Conservation (phyloP, 805 yeast genomes). For the Candida bentonensis region DNA sequence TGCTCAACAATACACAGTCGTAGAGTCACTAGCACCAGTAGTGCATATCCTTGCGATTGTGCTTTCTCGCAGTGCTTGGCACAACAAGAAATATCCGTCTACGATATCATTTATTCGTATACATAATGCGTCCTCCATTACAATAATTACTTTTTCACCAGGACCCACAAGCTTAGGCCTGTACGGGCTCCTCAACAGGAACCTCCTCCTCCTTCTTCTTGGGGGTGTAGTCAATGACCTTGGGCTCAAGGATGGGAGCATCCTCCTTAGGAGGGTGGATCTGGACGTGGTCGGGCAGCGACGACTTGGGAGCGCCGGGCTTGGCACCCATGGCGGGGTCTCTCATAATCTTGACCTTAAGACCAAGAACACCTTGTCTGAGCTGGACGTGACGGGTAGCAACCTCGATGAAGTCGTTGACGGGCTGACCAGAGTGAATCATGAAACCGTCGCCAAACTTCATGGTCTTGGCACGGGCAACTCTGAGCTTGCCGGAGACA, state of each 20-base stretch:
- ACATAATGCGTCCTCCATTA: neutral
- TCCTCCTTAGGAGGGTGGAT: slow-evolving; percentile 93
- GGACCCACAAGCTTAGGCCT: neutral
- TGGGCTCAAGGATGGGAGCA: slow-evolving; percentile 40
- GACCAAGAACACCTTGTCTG: slow-evolving; percentile 99
- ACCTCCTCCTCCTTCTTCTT: slow-evolving; percentile 1
- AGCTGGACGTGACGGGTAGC: slow-evolving; percentile 99
- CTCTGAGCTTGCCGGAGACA: slow-evolving; percentile 98
- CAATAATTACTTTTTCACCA: neutral
- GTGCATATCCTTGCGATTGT: too few relatives aligned
- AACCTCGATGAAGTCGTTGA: slow-evolving; percentile 92
- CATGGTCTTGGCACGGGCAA: slow-evolving; percentile 99
- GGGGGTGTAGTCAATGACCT: slow-evolving; percentile 55
- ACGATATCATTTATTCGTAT: too few relatives aligned
- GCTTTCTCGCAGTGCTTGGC: too few relatives aligned
- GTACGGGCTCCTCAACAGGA: neutral
- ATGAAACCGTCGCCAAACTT: slow-evolving; percentile 99
- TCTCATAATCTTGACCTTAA: slow-evolving; percentile 98
- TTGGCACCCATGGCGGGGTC: slow-evolving; percentile 56
- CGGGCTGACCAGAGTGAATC: slow-evolving; percentile 99
- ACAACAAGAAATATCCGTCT: too few relatives aligned
- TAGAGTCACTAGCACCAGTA: too few relatives aligned
- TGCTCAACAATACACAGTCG: too few relatives aligned
- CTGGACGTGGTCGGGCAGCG: slow-evolving; percentile 91
- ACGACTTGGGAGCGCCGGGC: slow-evolving; percentile 27